Conservation (phyloP, 1,139 yeast genomes). For the Pichia cactophila region DNA sequence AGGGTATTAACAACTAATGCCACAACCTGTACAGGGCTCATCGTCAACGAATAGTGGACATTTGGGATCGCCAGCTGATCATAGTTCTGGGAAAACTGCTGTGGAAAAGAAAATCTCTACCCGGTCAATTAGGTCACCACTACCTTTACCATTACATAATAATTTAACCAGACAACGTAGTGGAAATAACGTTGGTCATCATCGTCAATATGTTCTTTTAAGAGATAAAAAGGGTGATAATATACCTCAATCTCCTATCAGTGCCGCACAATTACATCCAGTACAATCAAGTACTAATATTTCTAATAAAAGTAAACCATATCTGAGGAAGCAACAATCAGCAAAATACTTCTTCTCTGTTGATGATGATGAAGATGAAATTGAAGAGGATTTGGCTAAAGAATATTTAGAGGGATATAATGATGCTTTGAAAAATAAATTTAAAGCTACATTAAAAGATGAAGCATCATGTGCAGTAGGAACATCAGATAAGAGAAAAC, state of each 20-base stretch:
- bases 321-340: slow-evolving; percentile 22
- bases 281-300: slow-evolving; percentile 3
- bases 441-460: slow-evolving; percentile 15
- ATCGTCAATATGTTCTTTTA: slow-evolving; percentile 26
- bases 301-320: slow-evolving; percentile 21
- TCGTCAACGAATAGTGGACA: no score
- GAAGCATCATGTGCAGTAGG: neutral
- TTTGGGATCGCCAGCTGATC: neutral
- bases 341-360: slow-evolving; percentile 48
- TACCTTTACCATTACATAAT: slow-evolving; percentile 18
- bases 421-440: slow-evolving; percentile 49
- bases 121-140: slow-evolving; percentile 21
- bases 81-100: neutral
- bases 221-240: slow-evolving; percentile 20
- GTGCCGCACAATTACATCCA: slow-evolving; percentile 7
- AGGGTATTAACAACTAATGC: neutral
- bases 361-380: slow-evolving; percentile 66
- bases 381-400: slow-evolving; percentile 49
- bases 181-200: slow-evolving; percentile 22
- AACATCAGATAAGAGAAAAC: slow-evolving; percentile 13
- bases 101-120: slow-evolving; percentile 10
- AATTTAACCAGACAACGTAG: slow-evolving; percentile 18
- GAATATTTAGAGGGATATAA: slow-evolving; percentile 66
- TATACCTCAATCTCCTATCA: slow-evolving; percentile 2
- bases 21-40: neutral